Evolutionary conservation across 805 yeast genomes (phyloP).

Genomic region (Ogataea nonfermentans): DNA sequence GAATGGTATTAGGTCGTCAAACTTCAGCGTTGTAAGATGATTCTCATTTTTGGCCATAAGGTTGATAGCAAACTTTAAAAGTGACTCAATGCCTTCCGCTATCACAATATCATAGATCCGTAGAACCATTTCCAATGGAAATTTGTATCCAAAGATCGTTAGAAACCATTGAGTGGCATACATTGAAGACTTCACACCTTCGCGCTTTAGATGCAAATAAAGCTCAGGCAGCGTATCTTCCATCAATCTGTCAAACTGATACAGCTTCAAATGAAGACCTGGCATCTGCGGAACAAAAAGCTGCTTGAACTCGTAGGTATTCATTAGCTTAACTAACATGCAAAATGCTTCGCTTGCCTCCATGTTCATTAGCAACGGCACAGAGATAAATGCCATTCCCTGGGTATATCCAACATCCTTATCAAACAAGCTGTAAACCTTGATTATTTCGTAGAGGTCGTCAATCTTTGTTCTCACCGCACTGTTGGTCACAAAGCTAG

Average conservation of each 20-base stretch:
- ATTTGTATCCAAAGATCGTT: conserved; percentile 91
- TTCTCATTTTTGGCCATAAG: conserved; percentile 69
- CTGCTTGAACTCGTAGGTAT: conserved; percentile 74
- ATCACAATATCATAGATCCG: conserved; percentile 85
- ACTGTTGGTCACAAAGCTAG: conserved; percentile 68
- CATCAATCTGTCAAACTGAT: conserved; percentile 85
- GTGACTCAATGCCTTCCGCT: conserved; percentile 87
- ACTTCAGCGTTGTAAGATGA: conserved; percentile 56
- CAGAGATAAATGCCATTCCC: conserved; percentile 93
- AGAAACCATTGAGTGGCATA: conserved; percentile 98
- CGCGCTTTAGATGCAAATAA: conserved; percentile 72
- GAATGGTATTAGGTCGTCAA: conserved; percentile 74
- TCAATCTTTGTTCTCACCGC: conserved; percentile 55
- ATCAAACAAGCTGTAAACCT: conserved; percentile 82
- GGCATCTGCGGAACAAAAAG: conserved; percentile 89
- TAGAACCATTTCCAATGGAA: conserved; percentile 84
- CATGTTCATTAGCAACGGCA: conserved; percentile 81
- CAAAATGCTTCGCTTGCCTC: conserved; percentile 84
- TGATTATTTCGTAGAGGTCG: conserved; percentile 70
- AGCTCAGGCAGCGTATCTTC: conserved; percentile 75
- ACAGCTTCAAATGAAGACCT: conserved; percentile 78
- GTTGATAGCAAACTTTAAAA: conserved; percentile 80
- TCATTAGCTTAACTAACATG: conserved; percentile 77
- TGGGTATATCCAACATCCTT: conserved; percentile 96
- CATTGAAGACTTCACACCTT: conserved; percentile 91